Evolutionary conservation across 2,329 filamentous ascomycete species (phyloP), one percentile per base, ranked within the genome.

Genomic region (Fusarium beomiforme): DNA sequence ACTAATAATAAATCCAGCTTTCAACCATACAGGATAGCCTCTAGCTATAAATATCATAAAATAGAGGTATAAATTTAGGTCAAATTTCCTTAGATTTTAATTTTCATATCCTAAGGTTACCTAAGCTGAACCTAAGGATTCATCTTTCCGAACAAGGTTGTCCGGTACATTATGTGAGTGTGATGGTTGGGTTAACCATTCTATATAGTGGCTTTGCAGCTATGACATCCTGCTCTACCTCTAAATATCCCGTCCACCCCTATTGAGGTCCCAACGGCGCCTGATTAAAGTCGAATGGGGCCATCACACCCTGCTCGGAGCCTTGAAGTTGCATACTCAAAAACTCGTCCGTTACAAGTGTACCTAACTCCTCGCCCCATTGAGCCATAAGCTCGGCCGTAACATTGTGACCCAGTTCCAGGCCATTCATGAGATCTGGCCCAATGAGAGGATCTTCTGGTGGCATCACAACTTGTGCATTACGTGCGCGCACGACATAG

Each of bases 281-380:
- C 41, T 79, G 74, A 41, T 77, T 79, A 61, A 80, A 80, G 61
- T 79, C 78, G 68, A 79, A 79, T 11, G 77, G 70, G 29, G 73
- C 60, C 59, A 72, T 63, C 17, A 79, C 61, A 9, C 70, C 73
- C 36, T 74, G 69, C 21, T 77, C 77, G 6, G 69, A 53, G 5
- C 69, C 70, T 37, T 78, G 78, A 21, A 79, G 77, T 47, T 80
- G 78, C 65, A 78, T 76, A 54, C 78, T 79, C 56, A 80, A 65
- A 53, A 79, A 79, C 63, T 80, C 78, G 42, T 80, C 78, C 16
- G 78, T 80, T 39, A 80, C 76, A 54, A 80, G 70, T n/a, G 78
- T 79, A 4, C 78, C 78, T 13, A 80, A 59, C 44, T 80, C 78
- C 12, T 78, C 76, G 3, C 70, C 75, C 66, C 76, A 73, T 21